A percentile compares a stretch with the other conserved stretches of the same genome.
These are phyloP conservation scores for Capsicum pubescens DNA, from an alignment of 257 asterid species.

Conservation along the genomic window DNA sequence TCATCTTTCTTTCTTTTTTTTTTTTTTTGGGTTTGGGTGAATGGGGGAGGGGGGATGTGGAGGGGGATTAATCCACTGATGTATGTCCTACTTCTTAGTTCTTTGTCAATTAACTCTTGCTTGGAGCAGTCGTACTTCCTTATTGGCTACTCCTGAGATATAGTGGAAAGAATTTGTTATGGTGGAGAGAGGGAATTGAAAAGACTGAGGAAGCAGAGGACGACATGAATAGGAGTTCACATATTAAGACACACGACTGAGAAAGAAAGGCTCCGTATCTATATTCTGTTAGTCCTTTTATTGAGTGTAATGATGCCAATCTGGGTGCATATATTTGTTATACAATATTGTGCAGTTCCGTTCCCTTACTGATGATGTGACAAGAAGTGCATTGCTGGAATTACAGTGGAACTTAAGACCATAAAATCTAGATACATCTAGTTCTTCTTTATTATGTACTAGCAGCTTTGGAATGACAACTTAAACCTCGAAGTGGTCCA, in stretches of 20 bases:
- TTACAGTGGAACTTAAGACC: background rate
- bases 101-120: too few relatives aligned
- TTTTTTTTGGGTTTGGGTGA: too few relatives aligned
- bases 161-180: too few relatives aligned
- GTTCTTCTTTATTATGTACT: background rate
- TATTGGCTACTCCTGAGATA: too few relatives aligned
- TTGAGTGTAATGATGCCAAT: background rate
- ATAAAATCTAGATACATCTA: background rate
- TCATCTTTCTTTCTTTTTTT: background rate
- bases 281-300: background rate
- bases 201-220: too few relatives aligned
- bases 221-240: too few relatives aligned
- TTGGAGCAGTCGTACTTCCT: too few relatives aligned
- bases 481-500: background rate
- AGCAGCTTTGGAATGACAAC: background rate
- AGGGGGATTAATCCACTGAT: too few relatives aligned
- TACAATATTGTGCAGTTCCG: background rate
- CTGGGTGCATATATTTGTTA: conserved; percentile 15
- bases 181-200: too few relatives aligned
- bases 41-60: too few relatives aligned
- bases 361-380: background rate
- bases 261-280: background rate
- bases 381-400: background rate
- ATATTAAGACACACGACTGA: too few relatives aligned
- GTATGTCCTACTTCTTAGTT: too few relatives aligned